Conservation (phyloP, 2,329 filamentous ascomycete species). For the Pestalotiopsis sp. region DNA sequence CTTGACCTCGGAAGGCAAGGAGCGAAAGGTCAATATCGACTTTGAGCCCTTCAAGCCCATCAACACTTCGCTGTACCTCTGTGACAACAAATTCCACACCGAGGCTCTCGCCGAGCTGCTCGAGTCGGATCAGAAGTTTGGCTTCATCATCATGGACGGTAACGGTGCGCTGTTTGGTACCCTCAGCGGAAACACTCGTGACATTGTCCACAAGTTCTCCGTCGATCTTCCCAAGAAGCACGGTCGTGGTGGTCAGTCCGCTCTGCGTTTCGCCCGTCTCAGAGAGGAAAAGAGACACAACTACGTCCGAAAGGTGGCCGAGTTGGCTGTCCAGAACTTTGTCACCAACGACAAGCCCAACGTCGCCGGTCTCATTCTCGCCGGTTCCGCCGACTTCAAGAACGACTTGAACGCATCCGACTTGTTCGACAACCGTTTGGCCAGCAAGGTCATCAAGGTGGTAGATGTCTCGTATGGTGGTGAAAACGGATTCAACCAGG, state of each 20-base stretch:
- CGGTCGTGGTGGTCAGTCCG: slow-evolving; percentile 99
- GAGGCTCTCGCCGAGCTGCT: slow-evolving; percentile 95
- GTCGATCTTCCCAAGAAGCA: slow-evolving; percentile 99
- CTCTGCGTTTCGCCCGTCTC: slow-evolving; percentile 98
- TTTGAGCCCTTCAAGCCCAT: slow-evolving; percentile 99
- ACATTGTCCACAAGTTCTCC: slow-evolving; percentile 96
- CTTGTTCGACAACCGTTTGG: slow-evolving; percentile 91
- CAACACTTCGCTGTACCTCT: slow-evolving; percentile 98
- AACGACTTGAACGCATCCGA: slow-evolving; percentile 98
- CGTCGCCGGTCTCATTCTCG: slow-evolving; percentile 91
- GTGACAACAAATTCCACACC: slow-evolving; percentile 99
- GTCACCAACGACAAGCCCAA: slow-evolving; percentile 99
- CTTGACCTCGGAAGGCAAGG: slow-evolving; percentile 96
- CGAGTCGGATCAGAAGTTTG: slow-evolving; percentile 98
- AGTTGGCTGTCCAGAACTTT: slow-evolving; percentile 97
- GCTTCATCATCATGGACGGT: slow-evolving; percentile 99
- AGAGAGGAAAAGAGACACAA: slow-evolving; percentile 99
- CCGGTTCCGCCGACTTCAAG: slow-evolving; percentile 99
- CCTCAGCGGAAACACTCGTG: slow-evolving; percentile 94
- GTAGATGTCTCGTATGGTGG: slow-evolving; percentile 99
- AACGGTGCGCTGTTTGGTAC: slow-evolving; percentile 98
- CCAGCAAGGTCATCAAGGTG: slow-evolving; percentile 97
- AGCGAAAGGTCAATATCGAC: slow-evolving; percentile 99
- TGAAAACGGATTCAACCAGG: slow-evolving; percentile 99
- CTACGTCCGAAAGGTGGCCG: slow-evolving; percentile 98